Percentiles rank a stretch among this genome's conserved stretches.
These are phyloP conservation scores for Yamadazyma triangularis DNA, from an alignment of 1,139 yeast species.

Conservation along the genomic window DNA sequence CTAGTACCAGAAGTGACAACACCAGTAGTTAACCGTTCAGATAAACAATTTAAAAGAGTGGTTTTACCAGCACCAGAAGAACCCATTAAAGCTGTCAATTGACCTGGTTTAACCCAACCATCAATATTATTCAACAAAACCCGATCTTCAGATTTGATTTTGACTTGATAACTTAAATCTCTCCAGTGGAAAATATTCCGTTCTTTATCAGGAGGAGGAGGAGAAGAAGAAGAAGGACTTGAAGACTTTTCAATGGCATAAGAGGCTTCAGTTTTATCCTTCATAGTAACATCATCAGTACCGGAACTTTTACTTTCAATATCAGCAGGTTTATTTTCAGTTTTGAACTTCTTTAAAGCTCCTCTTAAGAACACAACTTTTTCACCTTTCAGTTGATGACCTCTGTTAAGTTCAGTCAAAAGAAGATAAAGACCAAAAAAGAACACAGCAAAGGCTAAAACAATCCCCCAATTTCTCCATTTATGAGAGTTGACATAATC, in stretches of 20 bases:
- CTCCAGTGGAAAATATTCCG: slow-evolving; percentile 70
- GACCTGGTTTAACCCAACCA: slow-evolving; percentile 76
- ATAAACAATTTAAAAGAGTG: slow-evolving; percentile 65
- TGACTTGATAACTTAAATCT: slow-evolving; percentile 69
- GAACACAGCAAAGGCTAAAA: slow-evolving; percentile 50
- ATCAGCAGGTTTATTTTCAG: slow-evolving; percentile 12
- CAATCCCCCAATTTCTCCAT: slow-evolving; percentile 85
- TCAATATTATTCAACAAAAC: slow-evolving; percentile 65
- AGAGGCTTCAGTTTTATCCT: slow-evolving; percentile 11
- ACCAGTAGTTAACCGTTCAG: slow-evolving; percentile 76
- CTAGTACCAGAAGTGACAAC: slow-evolving; percentile 65
- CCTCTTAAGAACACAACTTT: slow-evolving; percentile 57
- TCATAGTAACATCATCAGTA: slow-evolving; percentile 12
- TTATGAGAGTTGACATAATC: slow-evolving; percentile 54
- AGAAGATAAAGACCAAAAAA: slow-evolving; percentile 53
- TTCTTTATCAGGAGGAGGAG: too few relatives aligned
- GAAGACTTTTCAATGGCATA: too few relatives aligned
- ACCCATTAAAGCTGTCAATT: slow-evolving; percentile 58
- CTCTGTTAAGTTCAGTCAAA: slow-evolving; percentile 63
- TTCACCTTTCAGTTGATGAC: slow-evolving; percentile 82
- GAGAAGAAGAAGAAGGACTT: too few relatives aligned
- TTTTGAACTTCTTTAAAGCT: slow-evolving; percentile 20
- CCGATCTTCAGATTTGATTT: slow-evolving; percentile 59
- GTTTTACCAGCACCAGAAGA: slow-evolving; percentile 90
- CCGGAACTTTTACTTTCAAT: slow-evolving; percentile 10